Evolutionary conservation across 2,329 filamentous ascomycete genomes (phyloP), one percentile per base, ranked within the genome.

Genomic region (Ophidiomyces ophidiicola): DNA sequence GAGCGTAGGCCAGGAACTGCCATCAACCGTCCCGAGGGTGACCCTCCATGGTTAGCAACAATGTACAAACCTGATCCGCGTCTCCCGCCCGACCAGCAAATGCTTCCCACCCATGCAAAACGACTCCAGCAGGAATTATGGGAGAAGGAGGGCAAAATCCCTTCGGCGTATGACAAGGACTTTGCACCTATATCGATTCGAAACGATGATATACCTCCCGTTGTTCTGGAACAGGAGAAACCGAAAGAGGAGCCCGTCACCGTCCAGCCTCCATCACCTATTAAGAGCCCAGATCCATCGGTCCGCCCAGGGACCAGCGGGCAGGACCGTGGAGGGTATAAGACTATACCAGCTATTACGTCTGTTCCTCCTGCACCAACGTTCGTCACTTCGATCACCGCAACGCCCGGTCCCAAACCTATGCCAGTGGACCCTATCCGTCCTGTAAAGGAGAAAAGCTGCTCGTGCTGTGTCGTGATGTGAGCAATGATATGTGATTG

Each of bases 31-130:
- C 87, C 87, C 0, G 90, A 96, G 66, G 90, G 90, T 14, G 88
- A 96, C 39, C 86, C 90, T 6, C 90, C 90, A 36, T 98, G 90
- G 90, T 74, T 96, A 62, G 75, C 90, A 32, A 83, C 82, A 15
- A 85, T 93, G 62, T 98, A 94, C 61, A 93, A 92, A 54, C 90
- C 90, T 0, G 90, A 98, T 56, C 90, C 90, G 20, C 80, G 86
- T 44, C 68, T 98, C 23, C 90, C 90, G 4, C 90, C 86, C 0
- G 90, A 98, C 46, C 83, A 98, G 59, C 90, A 98, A 56, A 78
- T 98, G 38, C 75, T 98, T 7, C 90, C 90, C 1, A 96, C 90
- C 0, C 86, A 96, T 46, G 90, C 90, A 8, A 85, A 81, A 53
- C 74, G 84, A 41, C 71, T 96, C 59, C 83, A 90, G 58, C 88